A percentile compares a stretch with the other conserved stretches of the same genome.
Evolutionary conservation across 176 grass and related monocot species (phyloP).

Genomic region (Triticum urartu): DNA sequence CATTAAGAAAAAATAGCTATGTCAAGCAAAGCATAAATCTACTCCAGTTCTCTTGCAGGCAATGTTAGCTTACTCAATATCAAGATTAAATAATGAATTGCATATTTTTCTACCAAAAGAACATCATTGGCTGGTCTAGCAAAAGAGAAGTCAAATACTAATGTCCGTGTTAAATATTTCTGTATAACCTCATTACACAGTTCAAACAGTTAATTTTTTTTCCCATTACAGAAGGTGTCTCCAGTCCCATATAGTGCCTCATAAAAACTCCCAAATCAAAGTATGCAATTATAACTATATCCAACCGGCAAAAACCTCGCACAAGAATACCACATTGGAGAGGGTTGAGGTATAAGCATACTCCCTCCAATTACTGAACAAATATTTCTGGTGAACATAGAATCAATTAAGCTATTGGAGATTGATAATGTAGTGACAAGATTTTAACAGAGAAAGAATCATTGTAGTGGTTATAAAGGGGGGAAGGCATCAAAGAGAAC

Average conservation of each 20-base stretch:
- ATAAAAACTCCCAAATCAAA: neutral
- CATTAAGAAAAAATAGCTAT: neutral
- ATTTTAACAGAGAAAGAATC: neutral
- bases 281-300: neutral
- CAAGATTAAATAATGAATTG: neutral
- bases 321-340: neutral
- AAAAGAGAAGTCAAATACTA: neutral
- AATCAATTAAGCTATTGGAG: neutral
- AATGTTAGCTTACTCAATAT: neutral
- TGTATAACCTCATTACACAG: neutral
- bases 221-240: neutral
- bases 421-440: neutral
- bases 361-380: neutral
- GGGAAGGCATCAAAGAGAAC: constrained; percentile 13
- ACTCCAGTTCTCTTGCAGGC: neutral
- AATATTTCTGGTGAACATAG: neutral
- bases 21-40: neutral
- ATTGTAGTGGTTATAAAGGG: neutral
- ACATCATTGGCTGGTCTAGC: neutral
- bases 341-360: neutral
- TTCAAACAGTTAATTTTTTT: neutral
- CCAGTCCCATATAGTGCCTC: neutral
- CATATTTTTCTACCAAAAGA: neutral
- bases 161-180: neutral
- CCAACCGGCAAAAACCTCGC: neutral